Evolutionary conservation across 2,329 filamentous ascomycete species (phyloP), one percentile per base, ranked within the genome.

Genomic region (Pseudophaeomoniella oleicola): DNA sequence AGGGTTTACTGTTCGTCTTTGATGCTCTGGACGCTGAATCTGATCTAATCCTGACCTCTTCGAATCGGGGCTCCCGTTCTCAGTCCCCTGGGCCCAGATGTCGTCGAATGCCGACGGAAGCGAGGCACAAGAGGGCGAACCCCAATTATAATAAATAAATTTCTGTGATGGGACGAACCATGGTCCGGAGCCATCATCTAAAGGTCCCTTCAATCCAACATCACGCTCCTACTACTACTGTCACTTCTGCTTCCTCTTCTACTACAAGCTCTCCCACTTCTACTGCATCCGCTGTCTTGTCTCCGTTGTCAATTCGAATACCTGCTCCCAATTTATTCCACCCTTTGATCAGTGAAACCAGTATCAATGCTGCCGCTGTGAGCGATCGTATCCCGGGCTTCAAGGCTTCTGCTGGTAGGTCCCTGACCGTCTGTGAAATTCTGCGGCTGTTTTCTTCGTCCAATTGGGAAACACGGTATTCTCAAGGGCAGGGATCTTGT

Each of bases 361-460:
- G 39, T n/a, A 13, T 34, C 19, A 39, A 43, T 37, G 43, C 39
- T 3, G 44, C 46, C 37, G 44, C 48, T 29, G 47, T 51, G 18
- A 43, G 51, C 17, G 50, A 53, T 35, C 47, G 50, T 18, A 49
- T 55, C 16, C 52, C 52, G 10, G 50, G 52, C 13, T 47, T 54
- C 31, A 46, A 48, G 31, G 50, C 51, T 44, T 52, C 52, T 34
- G 44, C 53, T 34, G 49, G 52, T 55, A 46, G 41, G 34, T 35
- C 36, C n/a, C 34, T 22, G 18, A 9, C 19, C 11, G 5, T 40
- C 4, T 31, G 9, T 16, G 5, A 12, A 30, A 33, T 12, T 9
- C n/a, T n/a, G n/a, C n/a, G n/a, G n/a, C n/a, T n/a, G n/a, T n/a
- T n/a, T n/a, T n/a, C n/a, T n/a, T n/a, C n/a, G n/a, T n/a, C n/a